phyloP scores from a whole-genome alignment of 2,329 filamentous ascomycete genomes.

The Phaeosphaeriaceae sp. region DNA sequence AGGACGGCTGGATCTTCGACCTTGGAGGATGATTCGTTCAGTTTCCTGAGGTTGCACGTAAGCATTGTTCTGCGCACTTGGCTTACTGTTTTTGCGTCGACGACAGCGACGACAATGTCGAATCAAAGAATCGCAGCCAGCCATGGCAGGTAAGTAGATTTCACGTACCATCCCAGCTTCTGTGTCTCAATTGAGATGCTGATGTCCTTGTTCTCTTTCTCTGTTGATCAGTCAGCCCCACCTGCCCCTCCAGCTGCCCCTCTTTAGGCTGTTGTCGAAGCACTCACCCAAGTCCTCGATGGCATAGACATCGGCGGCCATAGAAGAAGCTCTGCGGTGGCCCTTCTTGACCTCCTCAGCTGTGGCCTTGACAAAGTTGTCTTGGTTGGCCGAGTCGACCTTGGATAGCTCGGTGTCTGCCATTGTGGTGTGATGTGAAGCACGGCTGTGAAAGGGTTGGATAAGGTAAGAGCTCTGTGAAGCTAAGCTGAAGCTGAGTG shows the following conservation, averaged over 20 bases:
- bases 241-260: slow-evolving; percentile 33
- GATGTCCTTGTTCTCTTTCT: slow-evolving; percentile 75
- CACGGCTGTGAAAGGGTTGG: slow-evolving; percentile 10
- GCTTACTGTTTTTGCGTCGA: not conserved
- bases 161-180: slow-evolving; percentile 81
- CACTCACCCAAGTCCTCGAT: slow-evolving; percentile 83
- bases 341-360: slow-evolving; percentile 68
- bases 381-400: slow-evolving; percentile 71
- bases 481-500: slow-evolving; percentile 9
- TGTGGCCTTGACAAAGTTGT: slow-evolving; percentile 9
- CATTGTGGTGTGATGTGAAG: slow-evolving; percentile 51
- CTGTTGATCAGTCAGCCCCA: slow-evolving; percentile 58
- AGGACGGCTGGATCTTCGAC: slow-evolving; percentile 86
- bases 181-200: slow-evolving; percentile 82
- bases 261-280: slow-evolving; percentile 14
- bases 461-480: slow-evolving; percentile 22
- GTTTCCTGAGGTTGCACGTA: slow-evolving; percentile 70
- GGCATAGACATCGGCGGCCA: slow-evolving; percentile 76
- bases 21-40: slow-evolving; percentile 81
- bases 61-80: slow-evolving; percentile 12
- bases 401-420: slow-evolving; percentile 73
- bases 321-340: slow-evolving; percentile 76
- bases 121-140: not conserved
- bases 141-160: not conserved
- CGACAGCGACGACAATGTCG: not conserved